A percentile compares a stretch with the other conserved stretches of the same genome.
These are phyloP conservation scores for Fraxinus latifolia DNA, from an alignment of 305 asterid genomes.

Conservation along the genomic window DNA sequence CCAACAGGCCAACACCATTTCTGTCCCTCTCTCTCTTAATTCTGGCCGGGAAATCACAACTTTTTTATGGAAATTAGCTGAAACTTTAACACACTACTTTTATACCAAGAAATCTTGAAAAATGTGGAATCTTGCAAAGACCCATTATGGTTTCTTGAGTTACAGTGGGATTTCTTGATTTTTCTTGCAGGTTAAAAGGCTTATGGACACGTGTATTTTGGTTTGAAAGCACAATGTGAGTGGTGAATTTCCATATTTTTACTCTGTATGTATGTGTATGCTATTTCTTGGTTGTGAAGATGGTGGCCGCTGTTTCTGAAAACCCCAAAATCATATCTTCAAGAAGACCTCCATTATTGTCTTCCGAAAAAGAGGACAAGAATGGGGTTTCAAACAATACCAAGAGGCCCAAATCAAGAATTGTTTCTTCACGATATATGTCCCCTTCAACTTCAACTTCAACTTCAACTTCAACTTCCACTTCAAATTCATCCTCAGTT, in stretches of 20 bases:
- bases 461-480: constrained; percentile 80
- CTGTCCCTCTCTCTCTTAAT: constrained; percentile 18
- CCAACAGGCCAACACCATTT: constrained; percentile 13
- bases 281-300: constrained; percentile 35
- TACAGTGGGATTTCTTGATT: constrained; percentile 40
- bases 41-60: constrained; percentile 27
- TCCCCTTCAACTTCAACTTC: constrained; percentile 80
- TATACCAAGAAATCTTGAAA: constrained; percentile 21
- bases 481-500: constrained; percentile 62
- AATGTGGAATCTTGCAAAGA: constrained; percentile 35
- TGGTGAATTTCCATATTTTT: constrained; percentile 30
- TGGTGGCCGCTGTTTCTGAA: constrained; percentile 64
- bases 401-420: constrained; percentile 43
- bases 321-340: constrained; percentile 23
- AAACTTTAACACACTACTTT: not conserved
- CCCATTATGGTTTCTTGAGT: constrained; percentile 34
- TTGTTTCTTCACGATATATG: constrained; percentile 53
- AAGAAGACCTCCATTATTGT: constrained; percentile 56
- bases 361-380: constrained; percentile 53
- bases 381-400: constrained; percentile 30
- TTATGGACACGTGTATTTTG: constrained; percentile 22
- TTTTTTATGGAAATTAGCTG: constrained; percentile 16
- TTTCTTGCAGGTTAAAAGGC: constrained; percentile 34
- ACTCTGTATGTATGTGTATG: constrained; percentile 27
- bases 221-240: constrained; percentile 51